Conservation (phyloP, 495 filamentous ascomycete genomes). For the Penicillium goetzii region DNA sequence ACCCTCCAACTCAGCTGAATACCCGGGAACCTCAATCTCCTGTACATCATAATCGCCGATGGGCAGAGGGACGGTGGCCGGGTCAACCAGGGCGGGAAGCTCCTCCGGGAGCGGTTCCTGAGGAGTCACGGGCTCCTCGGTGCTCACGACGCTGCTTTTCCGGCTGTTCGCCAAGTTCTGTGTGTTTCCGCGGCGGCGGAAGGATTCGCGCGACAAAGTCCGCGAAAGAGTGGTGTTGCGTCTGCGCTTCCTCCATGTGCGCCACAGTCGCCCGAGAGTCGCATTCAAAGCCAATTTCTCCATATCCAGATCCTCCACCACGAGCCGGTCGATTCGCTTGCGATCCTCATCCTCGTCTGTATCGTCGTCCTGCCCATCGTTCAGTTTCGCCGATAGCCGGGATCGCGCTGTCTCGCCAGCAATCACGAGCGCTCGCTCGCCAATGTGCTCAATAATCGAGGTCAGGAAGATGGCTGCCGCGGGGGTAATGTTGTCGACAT, state of each 20-base stretch:
- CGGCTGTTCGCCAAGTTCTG: slow-evolving; percentile 32
- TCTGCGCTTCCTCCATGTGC: slow-evolving; percentile 89
- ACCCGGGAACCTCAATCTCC: slow-evolving; percentile 73
- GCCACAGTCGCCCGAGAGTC: slow-evolving; percentile 87
- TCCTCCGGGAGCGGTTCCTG: slow-evolving; percentile 24
- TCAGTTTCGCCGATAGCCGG: slow-evolving; percentile 55
- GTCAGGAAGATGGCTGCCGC: slow-evolving; percentile 95
- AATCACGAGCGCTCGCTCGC: slow-evolving; percentile 83
- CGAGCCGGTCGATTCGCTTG: slow-evolving; percentile 59
- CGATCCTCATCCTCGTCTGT: slow-evolving; percentile 30
- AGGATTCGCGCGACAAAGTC: slow-evolving; percentile 49
- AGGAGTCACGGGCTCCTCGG: slow-evolving; percentile 39
- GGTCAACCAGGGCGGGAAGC: slow-evolving; percentile 42
- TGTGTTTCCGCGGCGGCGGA: slow-evolving; percentile 41
- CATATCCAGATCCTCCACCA: slow-evolving; percentile 90
- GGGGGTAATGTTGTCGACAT: slow-evolving; percentile 77
- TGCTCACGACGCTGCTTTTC: slow-evolving; percentile 44
- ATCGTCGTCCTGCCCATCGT: slow-evolving; percentile 27
- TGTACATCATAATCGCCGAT: slow-evolving; percentile 68
- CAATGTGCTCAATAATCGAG: slow-evolving; percentile 90
- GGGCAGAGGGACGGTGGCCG: slow-evolving; percentile 64
- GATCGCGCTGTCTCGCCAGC: slow-evolving; percentile 88
- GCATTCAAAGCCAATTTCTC: slow-evolving; percentile 89
- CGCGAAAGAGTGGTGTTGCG: slow-evolving; percentile 45
- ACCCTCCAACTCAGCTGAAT: slow-evolving; percentile 60